Conservation (phyloP, 2,329 filamentous ascomycete species). For the Fusarium beomiforme region DNA sequence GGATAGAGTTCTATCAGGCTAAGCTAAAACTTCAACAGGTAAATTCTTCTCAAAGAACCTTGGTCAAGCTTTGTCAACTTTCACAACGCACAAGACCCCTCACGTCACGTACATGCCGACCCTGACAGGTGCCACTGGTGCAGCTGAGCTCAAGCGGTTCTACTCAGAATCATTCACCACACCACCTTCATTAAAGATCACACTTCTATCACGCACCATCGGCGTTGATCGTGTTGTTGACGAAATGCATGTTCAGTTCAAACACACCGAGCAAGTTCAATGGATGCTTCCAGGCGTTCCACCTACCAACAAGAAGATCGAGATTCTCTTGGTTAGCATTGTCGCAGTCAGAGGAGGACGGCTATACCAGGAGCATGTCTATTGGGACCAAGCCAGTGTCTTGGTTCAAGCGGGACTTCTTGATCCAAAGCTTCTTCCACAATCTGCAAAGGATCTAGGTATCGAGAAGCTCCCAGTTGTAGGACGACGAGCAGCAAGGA, state of each 20-base stretch:
- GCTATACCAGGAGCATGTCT: conserved; percentile 70
- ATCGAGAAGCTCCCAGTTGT: conserved; percentile 53
- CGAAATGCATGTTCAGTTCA: conserved; percentile 68
- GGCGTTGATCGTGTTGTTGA: conserved; percentile 73
- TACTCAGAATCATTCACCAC: conserved; percentile 74
- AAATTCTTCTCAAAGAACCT: conserved; percentile 68
- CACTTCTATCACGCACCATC: conserved; percentile 71
- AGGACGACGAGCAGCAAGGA: conserved; percentile 51
- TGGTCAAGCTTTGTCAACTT: conserved; percentile 69
- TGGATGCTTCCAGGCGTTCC: conserved; percentile 71
- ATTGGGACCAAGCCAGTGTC: conserved; percentile 72
- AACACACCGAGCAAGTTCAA: conserved; percentile 65
- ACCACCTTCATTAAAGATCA: conserved; percentile 66
- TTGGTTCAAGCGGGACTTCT: conserved; percentile 68
- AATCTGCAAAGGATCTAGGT: conserved; percentile 47
- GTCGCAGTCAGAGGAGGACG: conserved; percentile 69
- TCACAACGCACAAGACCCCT: conserved; percentile 68
- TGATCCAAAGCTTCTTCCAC: conserved; percentile 51
- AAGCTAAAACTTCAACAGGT: conserved; percentile 36
- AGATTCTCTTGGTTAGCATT: conserved; percentile 67
- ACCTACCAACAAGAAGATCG: conserved; percentile 61
- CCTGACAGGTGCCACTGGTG: conserved; percentile 70
- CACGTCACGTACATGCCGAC: conserved; percentile 77
- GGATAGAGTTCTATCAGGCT: accelerated
- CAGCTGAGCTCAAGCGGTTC: conserved; percentile 67